phyloP scores from a whole-genome alignment of 2,329 filamentous ascomycete genomes.

The Fusarium phyllophilum region DNA sequence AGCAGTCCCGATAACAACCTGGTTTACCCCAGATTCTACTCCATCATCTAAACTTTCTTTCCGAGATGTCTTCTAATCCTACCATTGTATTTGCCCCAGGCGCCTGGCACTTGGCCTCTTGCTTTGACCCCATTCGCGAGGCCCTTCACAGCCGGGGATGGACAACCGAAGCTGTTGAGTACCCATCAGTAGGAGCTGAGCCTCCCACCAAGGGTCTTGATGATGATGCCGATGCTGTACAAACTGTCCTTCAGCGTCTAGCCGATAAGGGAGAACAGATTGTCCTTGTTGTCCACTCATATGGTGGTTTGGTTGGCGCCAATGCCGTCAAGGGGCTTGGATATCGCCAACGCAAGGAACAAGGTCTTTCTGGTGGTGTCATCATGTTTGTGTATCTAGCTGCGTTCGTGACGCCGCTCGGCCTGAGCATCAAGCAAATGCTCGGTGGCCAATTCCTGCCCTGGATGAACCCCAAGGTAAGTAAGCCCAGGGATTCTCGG shows the following conservation, averaged over 20 bases:
- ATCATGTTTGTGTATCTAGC: slow-evolving; percentile 50
- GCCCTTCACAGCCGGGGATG: slow-evolving; percentile 48
- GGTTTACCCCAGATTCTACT: background rate
- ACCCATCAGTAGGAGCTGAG: slow-evolving; percentile 48
- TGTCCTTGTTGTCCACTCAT: slow-evolving; percentile 56
- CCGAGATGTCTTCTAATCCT: slow-evolving; percentile 6
- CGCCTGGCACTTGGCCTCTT: slow-evolving; percentile 50
- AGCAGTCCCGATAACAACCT: background rate
- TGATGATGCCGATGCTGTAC: slow-evolving; percentile 49
- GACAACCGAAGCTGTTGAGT: slow-evolving; percentile 44
- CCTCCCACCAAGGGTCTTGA: slow-evolving; percentile 38
- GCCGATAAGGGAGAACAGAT: slow-evolving; percentile 52
- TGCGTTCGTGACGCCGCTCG: slow-evolving; percentile 47
- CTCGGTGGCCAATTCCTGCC: slow-evolving; percentile 41
- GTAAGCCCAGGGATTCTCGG: fast-evolving
- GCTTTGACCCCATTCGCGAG: slow-evolving; percentile 45
- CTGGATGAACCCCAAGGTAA: slow-evolving; percentile 45
- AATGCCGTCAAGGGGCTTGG: slow-evolving; percentile 51
- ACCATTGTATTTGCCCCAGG: slow-evolving; percentile 52
- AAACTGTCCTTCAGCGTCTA: slow-evolving; percentile 42
- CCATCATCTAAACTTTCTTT: background rate
- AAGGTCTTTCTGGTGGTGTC: slow-evolving; percentile 52
- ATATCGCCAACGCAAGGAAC: slow-evolving; percentile 45
- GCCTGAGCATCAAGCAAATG: slow-evolving; percentile 39
- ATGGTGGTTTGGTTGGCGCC: slow-evolving; percentile 54